Evolutionary conservation across 148 eudicot species (phyloP).

Genomic region (Heliosperma pusillum): DNA sequence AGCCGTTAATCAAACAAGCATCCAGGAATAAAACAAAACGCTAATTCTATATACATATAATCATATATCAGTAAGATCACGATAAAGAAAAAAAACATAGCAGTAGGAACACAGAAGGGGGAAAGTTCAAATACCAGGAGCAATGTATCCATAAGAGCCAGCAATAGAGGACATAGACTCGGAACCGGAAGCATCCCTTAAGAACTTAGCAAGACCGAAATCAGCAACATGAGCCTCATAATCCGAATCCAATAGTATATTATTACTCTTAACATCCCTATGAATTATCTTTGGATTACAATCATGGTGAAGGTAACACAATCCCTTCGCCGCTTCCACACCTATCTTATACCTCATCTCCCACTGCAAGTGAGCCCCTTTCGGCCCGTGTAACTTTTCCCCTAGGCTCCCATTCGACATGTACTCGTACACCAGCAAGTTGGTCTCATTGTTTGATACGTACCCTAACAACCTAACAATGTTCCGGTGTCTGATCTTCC

Average conservation of each 20-base stretch:
- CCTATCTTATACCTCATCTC: slow-evolving; percentile 84
- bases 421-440: slow-evolving; percentile 76
- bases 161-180: slow-evolving; percentile 91
- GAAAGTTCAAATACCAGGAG: slow-evolving; percentile 53
- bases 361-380: slow-evolving; percentile 79
- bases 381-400: slow-evolving; percentile 74
- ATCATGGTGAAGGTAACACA: slow-evolving; percentile 90
- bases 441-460: slow-evolving; percentile 70
- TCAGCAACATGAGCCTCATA: slow-evolving; percentile 97
- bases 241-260: slow-evolving; percentile 70
- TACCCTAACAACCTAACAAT: slow-evolving; percentile 77
- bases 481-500: slow-evolving; percentile 69
- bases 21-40: no score
- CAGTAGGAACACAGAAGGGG: no score
- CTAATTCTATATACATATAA: background rate
- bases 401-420: slow-evolving; percentile 94
- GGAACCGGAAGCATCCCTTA: slow-evolving; percentile 48
- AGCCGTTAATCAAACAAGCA: no score
- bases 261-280: slow-evolving; percentile 87
- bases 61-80: no score
- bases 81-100: background rate
- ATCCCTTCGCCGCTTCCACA: slow-evolving; percentile 80
- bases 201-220: slow-evolving; percentile 91
- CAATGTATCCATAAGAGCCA: slow-evolving; percentile 93
- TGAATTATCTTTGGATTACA: slow-evolving; percentile 73